Base-by-base conservation (phyloP, 129 eudicot species). In the Artemisia argyi region DNA sequence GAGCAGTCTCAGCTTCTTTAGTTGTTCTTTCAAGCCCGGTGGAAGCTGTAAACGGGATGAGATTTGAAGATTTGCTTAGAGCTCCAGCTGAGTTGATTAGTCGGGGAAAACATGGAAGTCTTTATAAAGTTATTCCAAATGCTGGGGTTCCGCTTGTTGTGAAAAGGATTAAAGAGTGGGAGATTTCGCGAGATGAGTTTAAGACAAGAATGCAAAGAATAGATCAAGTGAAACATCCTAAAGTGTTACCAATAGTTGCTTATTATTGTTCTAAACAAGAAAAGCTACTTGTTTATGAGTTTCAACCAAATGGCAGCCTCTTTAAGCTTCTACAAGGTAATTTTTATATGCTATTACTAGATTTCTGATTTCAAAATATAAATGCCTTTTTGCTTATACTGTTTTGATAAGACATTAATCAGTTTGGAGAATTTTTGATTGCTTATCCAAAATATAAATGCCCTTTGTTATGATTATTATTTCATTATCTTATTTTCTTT, bases 31-130 rank as follows among this genome's bases (percentile, higher is more conserved):
- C 86, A 7, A 87, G 75, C 52, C 97, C 90, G 2, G 78, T 83
- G 59, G 82, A 77, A 64, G 71, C 72, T 18, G 85, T 72, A 4
- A 79, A 81, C 13, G 94, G 82, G 81, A 19, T 90, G 85, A 85
- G 60, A 30, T 90, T 90, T 20, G 89, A 90, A 83, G 97, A 90
- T 56, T 69, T 90, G 83, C 79, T 87, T 44, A 65, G 78, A 59
- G 86, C 94, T 26, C 97, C 97, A 11, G 97, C 94, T 1, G 94
- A 90, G 14, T 68, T 90, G 87, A 73, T 90, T 7, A 81, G 87
- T 20, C 79, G 94, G 61, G 97, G 94, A 3, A 85, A 84, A 39
- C 85, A 81, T n/a, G 97, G 97, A 62, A 90, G 91, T 73, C 76
- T 83, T 3, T 90, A 90, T 70, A 85, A 83, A 76, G 97, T 90